A percentile compares a stretch with the other conserved stretches of the same genome.
Evolutionary conservation across 1,284 basidiomycete species (phyloP).

Genomic region (Melampsora larici-populina): DNA sequence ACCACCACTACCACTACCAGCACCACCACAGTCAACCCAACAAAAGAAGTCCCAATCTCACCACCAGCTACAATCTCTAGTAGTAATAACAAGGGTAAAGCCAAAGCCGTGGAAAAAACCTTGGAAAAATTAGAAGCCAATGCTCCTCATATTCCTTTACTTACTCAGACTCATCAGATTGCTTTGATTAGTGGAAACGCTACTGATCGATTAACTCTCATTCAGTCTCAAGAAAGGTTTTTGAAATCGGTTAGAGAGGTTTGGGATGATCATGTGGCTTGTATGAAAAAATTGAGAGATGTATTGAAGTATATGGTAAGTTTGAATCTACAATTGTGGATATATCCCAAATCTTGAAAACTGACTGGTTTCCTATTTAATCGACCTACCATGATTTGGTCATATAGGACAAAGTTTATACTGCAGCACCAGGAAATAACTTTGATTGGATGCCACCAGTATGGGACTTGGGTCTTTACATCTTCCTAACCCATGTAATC

Average conservation of each 20-base stretch:
- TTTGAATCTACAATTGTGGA: conserved; percentile 8
- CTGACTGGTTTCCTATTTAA: neutral
- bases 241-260: conserved; percentile 77
- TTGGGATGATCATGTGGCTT: conserved; percentile 91
- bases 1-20: too few species aligned
- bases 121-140: conserved; percentile 42
- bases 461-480: conserved; percentile 74
- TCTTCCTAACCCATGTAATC: conserved; percentile 83
- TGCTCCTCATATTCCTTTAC: conserved; percentile 42
- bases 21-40: conserved; percentile 64
- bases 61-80: conserved; percentile 41
- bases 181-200: conserved; percentile 42
- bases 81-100: conserved; percentile 44
- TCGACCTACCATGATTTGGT: too few species aligned
- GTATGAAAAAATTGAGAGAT: conserved; percentile 83
- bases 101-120: conserved; percentile 45
- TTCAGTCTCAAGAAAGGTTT: conserved; percentile 63
- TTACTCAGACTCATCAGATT: conserved; percentile 25
- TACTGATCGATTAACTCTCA: conserved; percentile 48
- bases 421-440: conserved; percentile 56
- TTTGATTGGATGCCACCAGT: conserved; percentile 69
- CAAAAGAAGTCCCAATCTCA: conserved; percentile 55
- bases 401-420: conserved; percentile 81
- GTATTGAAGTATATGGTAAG: conserved; percentile 93
- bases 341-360: neutral